Percentiles rank a stretch among this genome's conserved stretches.
phyloP scores from a whole-genome alignment of 768 basidiomycete genomes.

The Psilocybe tampanensis region DNA sequence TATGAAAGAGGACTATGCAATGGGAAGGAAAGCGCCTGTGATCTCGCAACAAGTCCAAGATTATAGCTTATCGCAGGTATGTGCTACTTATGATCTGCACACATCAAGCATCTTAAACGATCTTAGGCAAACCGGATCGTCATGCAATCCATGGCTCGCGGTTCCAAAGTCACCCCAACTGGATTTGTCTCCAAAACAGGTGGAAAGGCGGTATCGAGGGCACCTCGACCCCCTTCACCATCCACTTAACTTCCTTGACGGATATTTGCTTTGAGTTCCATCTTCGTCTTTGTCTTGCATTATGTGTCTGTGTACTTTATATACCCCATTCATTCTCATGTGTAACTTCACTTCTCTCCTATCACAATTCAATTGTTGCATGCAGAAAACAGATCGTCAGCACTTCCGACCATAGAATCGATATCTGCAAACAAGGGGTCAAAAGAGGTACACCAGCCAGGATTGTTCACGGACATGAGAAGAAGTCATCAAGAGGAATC shows the following conservation, averaged over 20 bases:
- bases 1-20: conserved; percentile 1
- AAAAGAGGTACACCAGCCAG: neutral
- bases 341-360: no score
- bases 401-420: conserved; percentile 38
- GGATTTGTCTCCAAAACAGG: conserved; percentile 19
- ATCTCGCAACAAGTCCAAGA: neutral
- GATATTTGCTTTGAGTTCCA: no score
- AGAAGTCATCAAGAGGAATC: conserved; percentile 43
- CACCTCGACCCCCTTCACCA: neutral
- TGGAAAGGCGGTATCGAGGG: conserved; percentile 15
- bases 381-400: neutral
- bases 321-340: no score
- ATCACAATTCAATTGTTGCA: no score
- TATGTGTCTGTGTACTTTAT: no score
- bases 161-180: conserved; percentile 21
- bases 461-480: conserved; percentile 38
- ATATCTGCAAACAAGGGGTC: conserved; percentile 33
- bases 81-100: neutral
- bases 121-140: conserved; percentile 23
- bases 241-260: neutral
- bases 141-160: conserved; percentile 25
- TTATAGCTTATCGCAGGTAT: neutral
- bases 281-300: no score
- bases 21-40: neutral
- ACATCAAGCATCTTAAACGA: neutral